phyloP scores from a whole-genome alignment of 2,329 filamentous ascomycete species.

The Coniella vitis region DNA sequence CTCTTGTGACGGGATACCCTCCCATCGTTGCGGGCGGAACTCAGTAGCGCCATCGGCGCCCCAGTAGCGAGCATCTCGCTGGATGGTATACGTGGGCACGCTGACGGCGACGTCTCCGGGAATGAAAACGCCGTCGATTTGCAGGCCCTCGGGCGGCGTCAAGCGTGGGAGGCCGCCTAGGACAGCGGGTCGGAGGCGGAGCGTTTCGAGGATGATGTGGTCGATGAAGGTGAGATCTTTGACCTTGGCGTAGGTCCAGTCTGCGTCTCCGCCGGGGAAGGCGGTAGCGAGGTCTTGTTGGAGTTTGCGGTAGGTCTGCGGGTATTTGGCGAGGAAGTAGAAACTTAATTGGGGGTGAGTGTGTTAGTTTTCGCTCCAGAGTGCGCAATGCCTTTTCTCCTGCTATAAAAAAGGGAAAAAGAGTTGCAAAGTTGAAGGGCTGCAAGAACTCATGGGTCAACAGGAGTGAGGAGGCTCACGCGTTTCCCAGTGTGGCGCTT shows the following conservation, averaged over 20 bases:
- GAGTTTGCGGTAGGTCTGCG: conserved; percentile 10
- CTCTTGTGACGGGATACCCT: too few relatives aligned
- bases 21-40: conserved; percentile 20
- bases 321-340: conserved; percentile 16
- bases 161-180: conserved; percentile 8
- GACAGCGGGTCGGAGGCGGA: conserved; percentile 11
- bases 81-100: conserved; percentile 19
- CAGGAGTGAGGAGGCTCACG: too few relatives aligned
- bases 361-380: too few relatives aligned
- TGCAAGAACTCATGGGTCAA: too few relatives aligned
- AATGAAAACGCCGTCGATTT: conserved; percentile 19
- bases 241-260: conserved; percentile 11
- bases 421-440: too few relatives aligned
- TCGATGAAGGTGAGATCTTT: conserved; percentile 10
- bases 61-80: conserved; percentile 10
- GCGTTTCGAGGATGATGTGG: conserved; percentile 11
- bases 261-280: conserved; percentile 13
- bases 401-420: neutral
- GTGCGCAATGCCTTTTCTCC: too few relatives aligned
- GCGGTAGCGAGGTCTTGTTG: conserved; percentile 14
- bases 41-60: conserved; percentile 1
- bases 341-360: conserved; percentile 19
- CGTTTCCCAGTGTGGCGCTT: neutral
- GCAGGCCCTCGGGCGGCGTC: conserved; percentile 26
- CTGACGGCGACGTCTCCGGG: conserved; percentile 19